A percentile compares a stretch with the other conserved stretches of the same genome.
Evolutionary conservation across 345 rosid genomes (phyloP).

Genomic region (Eucalyptus urophylla): DNA sequence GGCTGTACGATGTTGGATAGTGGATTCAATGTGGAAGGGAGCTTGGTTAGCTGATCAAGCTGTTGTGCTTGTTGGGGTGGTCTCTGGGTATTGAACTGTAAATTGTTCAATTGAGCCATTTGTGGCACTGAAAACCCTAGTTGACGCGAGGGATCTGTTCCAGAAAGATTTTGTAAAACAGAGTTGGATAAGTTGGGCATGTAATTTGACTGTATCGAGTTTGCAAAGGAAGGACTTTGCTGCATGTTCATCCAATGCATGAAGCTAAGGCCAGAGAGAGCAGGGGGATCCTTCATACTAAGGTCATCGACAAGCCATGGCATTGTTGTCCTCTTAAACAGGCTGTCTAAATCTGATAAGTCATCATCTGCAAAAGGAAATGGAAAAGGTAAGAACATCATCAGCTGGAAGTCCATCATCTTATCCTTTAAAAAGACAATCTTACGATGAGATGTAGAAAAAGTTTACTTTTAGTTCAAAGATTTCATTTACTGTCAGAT

Average conservation of each 20-base stretch:
- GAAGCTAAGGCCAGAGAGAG: conserved; percentile 61
- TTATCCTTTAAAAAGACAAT: neutral
- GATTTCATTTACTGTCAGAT: neutral
- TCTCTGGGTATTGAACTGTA: conserved; percentile 26
- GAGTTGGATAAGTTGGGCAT: conserved; percentile 30
- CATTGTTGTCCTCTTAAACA: conserved; percentile 76
- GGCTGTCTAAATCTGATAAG: conserved; percentile 50
- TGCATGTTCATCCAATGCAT: conserved; percentile 95
- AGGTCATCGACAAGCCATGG: conserved; percentile 84
- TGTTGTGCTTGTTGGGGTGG: conserved; percentile 35
- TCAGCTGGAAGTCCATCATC: neutral
- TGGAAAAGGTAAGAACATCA: neutral
- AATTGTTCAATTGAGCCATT: conserved; percentile 24
- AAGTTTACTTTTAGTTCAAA: neutral
- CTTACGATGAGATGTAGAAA: neutral
- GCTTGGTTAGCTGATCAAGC: conserved; percentile 34
- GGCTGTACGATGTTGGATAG: conserved; percentile 15
- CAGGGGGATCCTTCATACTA: conserved; percentile 58
- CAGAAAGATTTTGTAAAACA: conserved; percentile 26
- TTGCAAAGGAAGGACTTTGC: conserved; percentile 41
- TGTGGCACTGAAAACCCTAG: conserved; percentile 30
- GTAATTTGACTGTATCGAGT: conserved; percentile 39
- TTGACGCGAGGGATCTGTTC: conserved; percentile 40
- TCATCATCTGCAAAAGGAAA: conserved; percentile 51
- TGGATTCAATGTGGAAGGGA: conserved; percentile 18